Evolutionary conservation across 345 rosid genomes (phyloP), one percentile per base, ranked within the genome.

Genomic region (Streptanthus diversifolius): DNA sequence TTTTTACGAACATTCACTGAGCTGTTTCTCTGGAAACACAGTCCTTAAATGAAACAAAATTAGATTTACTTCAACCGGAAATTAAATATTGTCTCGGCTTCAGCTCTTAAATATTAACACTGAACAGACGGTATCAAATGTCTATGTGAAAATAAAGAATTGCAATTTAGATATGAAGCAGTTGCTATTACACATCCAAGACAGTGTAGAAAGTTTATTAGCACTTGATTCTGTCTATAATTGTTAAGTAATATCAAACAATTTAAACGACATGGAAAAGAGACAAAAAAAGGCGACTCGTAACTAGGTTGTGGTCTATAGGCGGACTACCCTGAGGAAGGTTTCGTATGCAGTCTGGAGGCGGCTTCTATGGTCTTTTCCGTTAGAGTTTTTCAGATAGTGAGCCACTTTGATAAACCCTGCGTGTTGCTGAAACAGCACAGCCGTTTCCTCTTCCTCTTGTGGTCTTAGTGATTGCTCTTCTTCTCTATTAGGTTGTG

Each of bases 331-430:
- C 75, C 54, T 77, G 69, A 85, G 80, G 54, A 79, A 58, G 45
- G 82, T 77, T 53, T 90, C 92, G 55, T 81, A 86, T 2, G 80
- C 47, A 72, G 47, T 5, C 33, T 83, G 91, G 25, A 86, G 55
- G 65, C 85, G 77, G 82, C 79, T 70, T 54, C 32, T 71, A n/a
- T 78, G 70, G 65, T 74, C 57, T 15, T 81, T 83, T 24, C 81
- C 83, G 45, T 77, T 57, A 0, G 84, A 85, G 79, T 63, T 68
- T 79, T 77, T 84, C 47, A 90, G 73, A 57, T 85, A 79, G 37
- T 68, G 79, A 71, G 89, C 88, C 59, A 90, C 85, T 70, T 82
- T 84, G n/a, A 82, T 83, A 63, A 87, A 90, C n/a, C 80, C 89
- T 0, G 77, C 81, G 43, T 86, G 83, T 59, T 87, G 89, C 58